Evolutionary conservation across 2,329 filamentous ascomycete genomes (phyloP).

Genomic region (Plenodomus biglobosus): DNA sequence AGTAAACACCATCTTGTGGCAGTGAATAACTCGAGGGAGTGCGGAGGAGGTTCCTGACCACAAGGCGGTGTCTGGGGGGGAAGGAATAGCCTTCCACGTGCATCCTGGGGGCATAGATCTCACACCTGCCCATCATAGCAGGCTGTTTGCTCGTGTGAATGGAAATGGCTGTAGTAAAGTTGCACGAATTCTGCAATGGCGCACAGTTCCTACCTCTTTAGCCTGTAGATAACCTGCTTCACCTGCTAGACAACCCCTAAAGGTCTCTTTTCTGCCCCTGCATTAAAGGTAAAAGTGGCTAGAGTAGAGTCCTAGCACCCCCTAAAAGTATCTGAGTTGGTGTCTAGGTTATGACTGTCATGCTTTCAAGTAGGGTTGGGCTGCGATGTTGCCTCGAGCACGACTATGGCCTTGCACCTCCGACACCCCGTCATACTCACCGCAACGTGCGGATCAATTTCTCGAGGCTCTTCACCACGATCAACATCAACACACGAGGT

Average conservation of each 20-base stretch:
- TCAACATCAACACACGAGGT: background rate
- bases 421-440: background rate
- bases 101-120: conserved; percentile 2
- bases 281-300: conserved; percentile 5
- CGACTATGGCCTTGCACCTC: background rate
- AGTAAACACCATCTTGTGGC: too few relatives aligned
- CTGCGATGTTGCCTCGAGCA: conserved; percentile 1
- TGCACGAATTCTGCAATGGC: background rate
- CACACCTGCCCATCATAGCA: background rate
- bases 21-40: background rate
- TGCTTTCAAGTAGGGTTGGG: background rate
- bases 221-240: background rate
- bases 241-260: conserved; percentile 1
- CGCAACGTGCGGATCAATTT: background rate
- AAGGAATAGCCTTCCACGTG: background rate
- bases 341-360: background rate
- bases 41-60: background rate
- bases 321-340: background rate
- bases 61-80: background rate
- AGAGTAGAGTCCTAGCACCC: background rate
- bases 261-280: background rate
- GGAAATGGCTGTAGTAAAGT: background rate
- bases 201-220: background rate
- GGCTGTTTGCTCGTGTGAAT: conserved; percentile 7
- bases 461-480: background rate